Evolutionary conservation across 768 basidiomycete genomes (phyloP).

Genomic region (Pleurotus platypus): DNA sequence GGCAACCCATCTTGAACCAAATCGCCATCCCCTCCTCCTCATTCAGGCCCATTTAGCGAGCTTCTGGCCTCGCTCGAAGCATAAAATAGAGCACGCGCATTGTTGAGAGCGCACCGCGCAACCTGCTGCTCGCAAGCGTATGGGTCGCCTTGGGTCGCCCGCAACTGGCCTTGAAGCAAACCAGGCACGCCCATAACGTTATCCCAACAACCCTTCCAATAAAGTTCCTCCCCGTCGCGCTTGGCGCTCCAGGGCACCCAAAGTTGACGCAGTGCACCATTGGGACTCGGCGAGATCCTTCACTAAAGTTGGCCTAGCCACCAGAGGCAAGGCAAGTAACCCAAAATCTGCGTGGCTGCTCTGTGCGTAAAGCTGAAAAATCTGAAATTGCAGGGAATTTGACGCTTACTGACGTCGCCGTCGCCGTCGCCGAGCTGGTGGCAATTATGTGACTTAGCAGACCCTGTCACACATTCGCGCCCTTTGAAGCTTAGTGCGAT

Average conservation of each 20-base stretch:
- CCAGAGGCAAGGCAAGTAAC: too few relatives aligned
- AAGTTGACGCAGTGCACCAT: too few relatives aligned
- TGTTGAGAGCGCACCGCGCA: too few relatives aligned
- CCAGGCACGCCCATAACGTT: conserved; percentile 1
- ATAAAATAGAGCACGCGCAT: too few relatives aligned
- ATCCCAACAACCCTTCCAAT: conserved; percentile 1
- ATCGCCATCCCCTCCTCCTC: not conserved
- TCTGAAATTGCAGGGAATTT: too few relatives aligned
- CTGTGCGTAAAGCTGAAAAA: too few relatives aligned
- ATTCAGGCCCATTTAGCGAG: too few relatives aligned
- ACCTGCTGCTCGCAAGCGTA: not conserved
- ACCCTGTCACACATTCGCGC: not conserved
- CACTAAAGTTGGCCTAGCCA: too few relatives aligned
- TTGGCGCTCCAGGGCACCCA: not conserved
- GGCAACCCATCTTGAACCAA: not conserved
- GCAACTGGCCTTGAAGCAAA: not conserved
- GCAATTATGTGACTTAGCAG: conserved; percentile 3
- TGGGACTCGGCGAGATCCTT: too few relatives aligned
- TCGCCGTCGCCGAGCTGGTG: not conserved
- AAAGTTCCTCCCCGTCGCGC: conserved; percentile 1
- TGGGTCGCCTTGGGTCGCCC: not conserved
- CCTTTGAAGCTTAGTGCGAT: conserved; percentile 4
- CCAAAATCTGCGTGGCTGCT: too few relatives aligned
- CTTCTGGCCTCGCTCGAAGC: too few relatives aligned
- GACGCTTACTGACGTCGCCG: too few relatives aligned